These are phyloP conservation scores for Chaetomium fimeti DNA, from an alignment of 495 filamentous ascomycete species.

Conservation along the genomic window DNA sequence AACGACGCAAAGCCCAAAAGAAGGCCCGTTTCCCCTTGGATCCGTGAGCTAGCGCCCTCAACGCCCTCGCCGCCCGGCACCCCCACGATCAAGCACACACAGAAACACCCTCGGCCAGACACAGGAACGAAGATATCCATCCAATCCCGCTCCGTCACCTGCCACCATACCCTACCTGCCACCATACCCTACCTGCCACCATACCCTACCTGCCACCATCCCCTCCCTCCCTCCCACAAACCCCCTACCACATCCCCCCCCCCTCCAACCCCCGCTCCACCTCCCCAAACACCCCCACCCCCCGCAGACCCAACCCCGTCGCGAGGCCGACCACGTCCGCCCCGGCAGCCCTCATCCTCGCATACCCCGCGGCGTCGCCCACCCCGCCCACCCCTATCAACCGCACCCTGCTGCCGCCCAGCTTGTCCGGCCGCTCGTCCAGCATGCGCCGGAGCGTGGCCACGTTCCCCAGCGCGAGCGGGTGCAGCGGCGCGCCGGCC, in stretches of 20 bases:
- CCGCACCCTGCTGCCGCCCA: slow-evolving; percentile 43
- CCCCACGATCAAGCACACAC: no score
- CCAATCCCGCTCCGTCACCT: no score
- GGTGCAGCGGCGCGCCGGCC: slow-evolving; percentile 65
- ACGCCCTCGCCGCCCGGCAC: no score
- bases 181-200: neutral
- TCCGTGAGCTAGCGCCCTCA: no score
- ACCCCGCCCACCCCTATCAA: slow-evolving; percentile 71
- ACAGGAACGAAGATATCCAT: no score
- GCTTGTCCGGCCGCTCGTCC: slow-evolving; percentile 37
- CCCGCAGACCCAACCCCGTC: slow-evolving; percentile 61
- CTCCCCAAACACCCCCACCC: slow-evolving; percentile 58
- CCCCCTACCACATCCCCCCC: slow-evolving; percentile 22
- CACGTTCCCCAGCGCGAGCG: slow-evolving; percentile 72
- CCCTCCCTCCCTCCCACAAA: no score
- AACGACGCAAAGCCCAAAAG: no score
- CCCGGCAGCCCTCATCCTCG: slow-evolving; percentile 62
- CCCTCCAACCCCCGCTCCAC: slow-evolving; percentile 42
- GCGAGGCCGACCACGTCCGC: slow-evolving; percentile 62
- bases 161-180: no score
- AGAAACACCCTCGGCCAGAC: no score
- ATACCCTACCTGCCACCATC: neutral
- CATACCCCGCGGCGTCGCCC: slow-evolving; percentile 54
- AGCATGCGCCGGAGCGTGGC: slow-evolving; percentile 56
- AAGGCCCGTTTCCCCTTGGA: no score